Conservation (phyloP, 495 filamentous ascomycete genomes). For the Lasiosphaeriaceae sp. region DNA sequence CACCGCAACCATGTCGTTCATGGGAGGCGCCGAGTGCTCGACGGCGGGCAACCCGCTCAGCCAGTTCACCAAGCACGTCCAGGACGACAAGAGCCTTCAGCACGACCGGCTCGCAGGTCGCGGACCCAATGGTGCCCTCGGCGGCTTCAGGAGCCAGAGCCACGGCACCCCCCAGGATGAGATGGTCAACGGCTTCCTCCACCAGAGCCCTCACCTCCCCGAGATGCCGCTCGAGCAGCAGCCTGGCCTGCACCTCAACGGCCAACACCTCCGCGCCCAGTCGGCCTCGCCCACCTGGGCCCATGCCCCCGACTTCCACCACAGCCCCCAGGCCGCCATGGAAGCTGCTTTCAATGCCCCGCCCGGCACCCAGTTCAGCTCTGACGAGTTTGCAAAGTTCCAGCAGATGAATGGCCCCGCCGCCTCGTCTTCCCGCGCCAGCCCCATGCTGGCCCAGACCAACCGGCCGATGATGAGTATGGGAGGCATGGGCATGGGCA, state of each 20-base stretch:
- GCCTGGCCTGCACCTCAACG: conserved; percentile 35
- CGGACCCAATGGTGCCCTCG: conserved; percentile 47
- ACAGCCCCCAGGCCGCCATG: conserved; percentile 64
- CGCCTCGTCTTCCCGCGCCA: conserved; percentile 22
- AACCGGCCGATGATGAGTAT: conserved; percentile 58
- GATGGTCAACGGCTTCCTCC: conserved; percentile 93
- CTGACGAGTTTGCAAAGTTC: conserved; percentile 83
- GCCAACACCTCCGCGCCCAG: conserved; percentile 24
- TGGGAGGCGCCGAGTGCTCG: conserved; percentile 91
- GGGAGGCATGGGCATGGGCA: conserved; percentile 36
- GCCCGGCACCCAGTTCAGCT: conserved; percentile 62
- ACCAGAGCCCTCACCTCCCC: conserved; percentile 54
- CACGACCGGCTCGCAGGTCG: conserved; percentile 78
- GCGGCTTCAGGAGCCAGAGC: conserved; percentile 41
- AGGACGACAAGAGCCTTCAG: conserved; percentile 91
- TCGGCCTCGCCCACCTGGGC: conserved; percentile 34
- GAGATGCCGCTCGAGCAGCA: conserved; percentile 41
- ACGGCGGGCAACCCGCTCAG: conserved; percentile 92
- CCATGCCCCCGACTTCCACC: conserved; percentile 47
- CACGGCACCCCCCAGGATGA: conserved; percentile 42
- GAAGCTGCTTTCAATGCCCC: conserved; percentile 69
- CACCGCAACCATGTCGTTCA: conserved; percentile 73
- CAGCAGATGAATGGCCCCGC: conserved; percentile 61
- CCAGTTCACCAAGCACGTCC: conserved; percentile 92
- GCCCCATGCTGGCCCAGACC: conserved; percentile 24